Evolutionary conservation across 495 filamentous ascomycete genomes (phyloP).

Genomic region (Thermochaetoides thermophila): DNA sequence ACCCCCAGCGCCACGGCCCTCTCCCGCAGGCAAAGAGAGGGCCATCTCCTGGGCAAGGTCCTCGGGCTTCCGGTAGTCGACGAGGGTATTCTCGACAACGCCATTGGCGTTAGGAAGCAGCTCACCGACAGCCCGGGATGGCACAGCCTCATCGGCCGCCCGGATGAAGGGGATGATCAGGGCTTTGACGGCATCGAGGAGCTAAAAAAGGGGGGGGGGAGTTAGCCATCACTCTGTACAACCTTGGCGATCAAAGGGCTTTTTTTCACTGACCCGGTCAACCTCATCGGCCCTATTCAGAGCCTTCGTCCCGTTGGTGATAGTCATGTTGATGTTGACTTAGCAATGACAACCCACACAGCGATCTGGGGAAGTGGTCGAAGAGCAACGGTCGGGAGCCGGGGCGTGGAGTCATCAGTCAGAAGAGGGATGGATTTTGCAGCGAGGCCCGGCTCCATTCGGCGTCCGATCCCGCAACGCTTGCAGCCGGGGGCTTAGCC

Average conservation of each 20-base stretch:
- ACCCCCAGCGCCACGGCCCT: slow-evolving; percentile 55
- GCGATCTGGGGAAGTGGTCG: too few relatives aligned
- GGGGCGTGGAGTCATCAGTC: too few relatives aligned
- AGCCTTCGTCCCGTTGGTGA: slow-evolving; percentile 6
- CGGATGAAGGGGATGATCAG: slow-evolving; percentile 68
- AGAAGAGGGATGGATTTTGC: too few relatives aligned
- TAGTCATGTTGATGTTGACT: too few relatives aligned
- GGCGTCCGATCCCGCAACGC: too few relatives aligned
- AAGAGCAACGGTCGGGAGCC: too few relatives aligned
- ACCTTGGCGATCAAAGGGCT: too few relatives aligned
- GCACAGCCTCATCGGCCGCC: slow-evolving; percentile 51
- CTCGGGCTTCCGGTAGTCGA: slow-evolving; percentile 55
- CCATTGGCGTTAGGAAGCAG: slow-evolving; percentile 29
- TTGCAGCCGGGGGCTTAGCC: too few relatives aligned
- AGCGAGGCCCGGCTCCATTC: too few relatives aligned
- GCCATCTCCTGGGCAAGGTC: slow-evolving; percentile 51
- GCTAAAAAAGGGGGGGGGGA: too few relatives aligned
- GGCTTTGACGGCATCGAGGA: slow-evolving; percentile 56
- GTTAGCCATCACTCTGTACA: too few relatives aligned
- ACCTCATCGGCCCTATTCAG: slow-evolving; percentile 20
- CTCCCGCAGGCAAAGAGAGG: slow-evolving; percentile 45
- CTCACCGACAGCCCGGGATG: slow-evolving; percentile 35
- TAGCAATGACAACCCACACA: too few relatives aligned
- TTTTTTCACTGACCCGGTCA: slow-evolving; percentile 30
- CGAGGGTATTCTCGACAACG: slow-evolving; percentile 42